phyloP scores from a whole-genome alignment of 768 basidiomycete species.

The Pleurotus cornucopiae region DNA sequence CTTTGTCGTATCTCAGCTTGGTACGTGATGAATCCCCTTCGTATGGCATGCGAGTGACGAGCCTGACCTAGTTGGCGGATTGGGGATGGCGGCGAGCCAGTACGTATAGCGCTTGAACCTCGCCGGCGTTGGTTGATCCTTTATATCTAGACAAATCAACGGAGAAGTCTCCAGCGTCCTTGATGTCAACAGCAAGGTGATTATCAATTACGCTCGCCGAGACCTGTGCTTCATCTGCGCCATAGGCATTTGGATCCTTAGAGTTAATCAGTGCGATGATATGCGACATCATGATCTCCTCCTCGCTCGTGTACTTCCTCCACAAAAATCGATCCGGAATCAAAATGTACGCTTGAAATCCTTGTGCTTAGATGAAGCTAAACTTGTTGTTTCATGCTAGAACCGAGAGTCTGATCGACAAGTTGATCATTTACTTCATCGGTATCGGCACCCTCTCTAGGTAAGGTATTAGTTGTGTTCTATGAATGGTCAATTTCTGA shows the following conservation, averaged over 20 bases:
- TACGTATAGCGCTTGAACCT: not conserved
- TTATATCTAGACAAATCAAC: not conserved
- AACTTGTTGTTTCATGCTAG: not conserved
- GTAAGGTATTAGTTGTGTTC: not conserved
- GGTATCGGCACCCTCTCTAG: not conserved
- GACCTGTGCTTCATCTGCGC: not conserved
- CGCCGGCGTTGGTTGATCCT: too few species aligned
- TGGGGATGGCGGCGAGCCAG: not conserved
- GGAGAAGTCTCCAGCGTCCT: not conserved
- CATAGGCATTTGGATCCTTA: not conserved
- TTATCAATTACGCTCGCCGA: not conserved
- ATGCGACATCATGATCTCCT: constrained; percentile 2
- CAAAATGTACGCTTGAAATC: not conserved
- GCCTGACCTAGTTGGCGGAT: not conserved
- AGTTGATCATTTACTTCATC: constrained; percentile 1
- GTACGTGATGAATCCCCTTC: not conserved
- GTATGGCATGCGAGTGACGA: not conserved
- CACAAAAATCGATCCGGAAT: constrained; percentile 6
- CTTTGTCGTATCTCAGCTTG: not conserved
- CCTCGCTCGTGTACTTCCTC: not conserved
- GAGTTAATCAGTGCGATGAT: constrained; percentile 1
- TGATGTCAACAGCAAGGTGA: not conserved
- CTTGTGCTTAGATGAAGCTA: not conserved
- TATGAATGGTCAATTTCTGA: not conserved
- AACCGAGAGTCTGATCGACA: constrained; percentile 1